Conservation (phyloP, 352 stramenopile genomes). For the Phytopythium aichiense region DNA sequence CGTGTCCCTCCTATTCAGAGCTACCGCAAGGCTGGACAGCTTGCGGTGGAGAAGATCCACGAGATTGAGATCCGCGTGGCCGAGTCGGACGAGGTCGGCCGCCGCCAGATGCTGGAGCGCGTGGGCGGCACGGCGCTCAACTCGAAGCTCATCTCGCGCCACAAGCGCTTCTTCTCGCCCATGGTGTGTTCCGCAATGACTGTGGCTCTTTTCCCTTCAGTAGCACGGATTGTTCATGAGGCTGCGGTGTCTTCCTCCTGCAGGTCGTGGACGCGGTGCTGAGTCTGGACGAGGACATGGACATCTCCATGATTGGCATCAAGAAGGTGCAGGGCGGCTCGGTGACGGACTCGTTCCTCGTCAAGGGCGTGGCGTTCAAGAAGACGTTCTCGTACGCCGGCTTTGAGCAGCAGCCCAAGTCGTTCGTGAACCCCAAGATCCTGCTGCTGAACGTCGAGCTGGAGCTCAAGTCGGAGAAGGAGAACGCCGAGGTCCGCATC, state of each 20-base stretch:
- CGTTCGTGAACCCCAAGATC: conserved; percentile 95
- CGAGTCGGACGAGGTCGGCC: conserved; percentile 70
- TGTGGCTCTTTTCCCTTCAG: background rate
- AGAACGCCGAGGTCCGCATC: conserved; percentile 98
- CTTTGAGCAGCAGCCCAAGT: conserved; percentile 99
- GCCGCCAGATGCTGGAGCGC: conserved; percentile 88
- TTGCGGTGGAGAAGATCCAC: conserved; percentile 85
- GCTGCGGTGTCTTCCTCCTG: too few species aligned
- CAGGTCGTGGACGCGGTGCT: conserved; percentile 95
- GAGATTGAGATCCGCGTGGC: conserved; percentile 83
- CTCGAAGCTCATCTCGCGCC: conserved; percentile 97
- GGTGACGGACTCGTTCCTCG: conserved; percentile 97
- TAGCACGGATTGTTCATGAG: background rate
- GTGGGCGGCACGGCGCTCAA: conserved; percentile 96
- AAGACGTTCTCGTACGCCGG: conserved; percentile 99
- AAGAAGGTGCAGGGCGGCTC: conserved; percentile 98
- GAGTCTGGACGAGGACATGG: conserved; percentile 86
- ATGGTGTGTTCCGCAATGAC: conserved; percentile 69
- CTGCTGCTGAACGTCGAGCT: conserved; percentile 98
- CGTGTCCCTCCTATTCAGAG: conserved; percentile 23
- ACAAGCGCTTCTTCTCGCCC: conserved; percentile 97
- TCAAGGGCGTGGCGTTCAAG: conserved; percentile 98
- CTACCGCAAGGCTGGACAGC: conserved; percentile 78
- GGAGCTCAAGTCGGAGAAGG: conserved; percentile 99
- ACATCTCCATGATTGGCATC: conserved; percentile 93